Evolutionary conservation across 371 early-diverging fungal species (phyloP), one percentile per base, ranked within the genome.

Genomic region (Lichtheimia ornata): DNA sequence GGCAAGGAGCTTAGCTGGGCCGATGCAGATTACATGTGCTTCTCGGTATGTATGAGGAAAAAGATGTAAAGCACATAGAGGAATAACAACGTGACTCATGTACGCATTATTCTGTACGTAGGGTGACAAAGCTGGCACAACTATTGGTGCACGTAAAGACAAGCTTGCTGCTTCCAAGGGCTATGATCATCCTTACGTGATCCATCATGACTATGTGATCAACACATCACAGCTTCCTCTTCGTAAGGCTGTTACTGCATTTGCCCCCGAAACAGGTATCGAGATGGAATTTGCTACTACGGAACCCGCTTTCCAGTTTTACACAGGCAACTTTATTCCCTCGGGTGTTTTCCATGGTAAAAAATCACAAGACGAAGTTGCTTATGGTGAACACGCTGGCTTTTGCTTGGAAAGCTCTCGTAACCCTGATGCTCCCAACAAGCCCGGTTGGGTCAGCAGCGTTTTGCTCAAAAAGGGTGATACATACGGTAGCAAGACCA

Each of bases 231-330:
- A 30, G 5, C 52, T 74, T 0, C 78, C 81, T n/a, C 63, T 81
- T 28, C 64, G 70, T n/a, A 52, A 76, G 42, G 73, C 76, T 12
- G 86, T 76, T 18, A 65, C 57, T 13, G 79, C 83, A 2, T 71
- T 70, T 53, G 74, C 80, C 17, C 83, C 88, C 5, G 79, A 79
- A n/a, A 74, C 89, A 5, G 89, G 89, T 14, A 85, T 90, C 57
- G 69, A 71, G 3, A 58, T 92, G 64, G 66, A 75, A 17, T 73
- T 90, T 61, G 64, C 73, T 2, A 87, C 89, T 2, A 83, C 84
- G 20, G 87, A 87, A n/a, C 83, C 87, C 27, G 88, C 89, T 0
- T 88, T 92, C 73, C 91, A 91, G 69, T 70, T 92, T 52, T 92
- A 92, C 67, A 87, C 91, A 5, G 90, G 84, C 47, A 89, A 90